Base-by-base conservation (phyloP, 495 filamentous ascomycete genomes). In the Trichoderma asperelloides region DNA sequence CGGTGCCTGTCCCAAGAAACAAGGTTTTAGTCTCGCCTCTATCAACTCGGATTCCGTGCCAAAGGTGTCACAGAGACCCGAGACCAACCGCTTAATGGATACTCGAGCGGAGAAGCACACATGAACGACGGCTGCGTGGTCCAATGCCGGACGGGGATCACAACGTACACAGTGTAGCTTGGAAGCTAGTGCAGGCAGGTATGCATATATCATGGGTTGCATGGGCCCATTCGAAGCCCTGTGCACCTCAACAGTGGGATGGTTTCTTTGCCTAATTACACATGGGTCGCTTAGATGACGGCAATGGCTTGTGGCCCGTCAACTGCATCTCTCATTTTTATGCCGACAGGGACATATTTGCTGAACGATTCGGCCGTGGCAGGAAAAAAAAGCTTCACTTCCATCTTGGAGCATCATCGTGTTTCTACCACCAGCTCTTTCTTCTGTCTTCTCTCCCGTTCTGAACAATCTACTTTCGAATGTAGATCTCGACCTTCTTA, bases 221-320 rank as follows among this genome's bases (percentile, higher is more conserved):
- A 60, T 60, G 55, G 55, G 27, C 55, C 55, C 55, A 60, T 60
- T 51, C 55, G 27, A 27, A 11, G 28, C 55, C 55, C 55, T 60
- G 55, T 18, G 11, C 55, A 28, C 5, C 49, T 55, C 49, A n/a
- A 21, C 49, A 23, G 49, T 60, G 55, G 12, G 55, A 60, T 60
- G 55, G 25, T 33, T 60, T 60, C 2, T 60, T n/a, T 51, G 25
- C 3, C 55, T 60, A 60, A 11, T 15, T 12, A 16, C 11, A 11
- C 25, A 60, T 60, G 55, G 55, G 55, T 25, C 3, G 5, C 11
- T 9, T 51, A 2, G 47, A 51, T 25, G 18, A 21, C 21, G 16
- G n/a, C 55, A 11, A 25, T 25, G 18, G 27, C 28, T 60, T 15
- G 23, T 60, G 7, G 16, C 55, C 25, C 3, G 55, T 60, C 47